These are phyloP conservation scores for Fusarium lateritium DNA, from an alignment of 2,329 filamentous ascomycete species.

Conservation along the genomic window DNA sequence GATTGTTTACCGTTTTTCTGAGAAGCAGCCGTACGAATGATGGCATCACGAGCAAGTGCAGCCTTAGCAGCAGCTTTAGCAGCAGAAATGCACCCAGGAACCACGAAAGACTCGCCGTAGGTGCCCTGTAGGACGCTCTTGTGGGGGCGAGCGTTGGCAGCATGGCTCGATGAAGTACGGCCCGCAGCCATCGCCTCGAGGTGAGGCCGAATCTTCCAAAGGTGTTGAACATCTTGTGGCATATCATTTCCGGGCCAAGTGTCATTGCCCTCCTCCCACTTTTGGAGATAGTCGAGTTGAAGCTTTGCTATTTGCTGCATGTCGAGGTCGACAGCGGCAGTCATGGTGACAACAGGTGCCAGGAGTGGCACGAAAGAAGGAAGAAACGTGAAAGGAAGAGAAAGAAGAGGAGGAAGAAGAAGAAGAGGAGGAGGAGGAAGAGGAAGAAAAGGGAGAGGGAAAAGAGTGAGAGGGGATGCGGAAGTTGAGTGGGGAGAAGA, in stretches of 20 bases:
- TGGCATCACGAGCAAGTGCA: no score
- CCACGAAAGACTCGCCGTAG: no score
- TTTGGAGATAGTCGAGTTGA: not conserved
- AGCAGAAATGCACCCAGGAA: no score
- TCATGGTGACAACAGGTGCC: not conserved
- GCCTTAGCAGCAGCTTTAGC: no score
- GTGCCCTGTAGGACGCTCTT: no score
- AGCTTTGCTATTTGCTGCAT: not conserved
- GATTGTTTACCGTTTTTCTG: not conserved
- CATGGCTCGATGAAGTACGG: not conserved
- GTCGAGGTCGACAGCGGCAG: not conserved
- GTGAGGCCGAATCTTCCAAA: not conserved
- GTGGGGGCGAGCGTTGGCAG: not conserved
- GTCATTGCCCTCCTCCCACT: not conserved
- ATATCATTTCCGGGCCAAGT: no score
- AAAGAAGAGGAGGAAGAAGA: rapidly evolving
- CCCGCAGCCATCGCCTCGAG: not conserved
- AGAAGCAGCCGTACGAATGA: no score
- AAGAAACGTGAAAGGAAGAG: not conserved
- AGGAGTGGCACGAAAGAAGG: no score
- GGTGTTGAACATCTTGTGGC: not conserved
- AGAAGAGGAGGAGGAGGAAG: not conserved
- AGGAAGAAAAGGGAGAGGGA: not conserved
- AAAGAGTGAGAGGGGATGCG: not conserved
- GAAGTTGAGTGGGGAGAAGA: not conserved